phyloP scores from a whole-genome alignment of 768 basidiomycete species.

The Coprinopsis cinerea region DNA sequence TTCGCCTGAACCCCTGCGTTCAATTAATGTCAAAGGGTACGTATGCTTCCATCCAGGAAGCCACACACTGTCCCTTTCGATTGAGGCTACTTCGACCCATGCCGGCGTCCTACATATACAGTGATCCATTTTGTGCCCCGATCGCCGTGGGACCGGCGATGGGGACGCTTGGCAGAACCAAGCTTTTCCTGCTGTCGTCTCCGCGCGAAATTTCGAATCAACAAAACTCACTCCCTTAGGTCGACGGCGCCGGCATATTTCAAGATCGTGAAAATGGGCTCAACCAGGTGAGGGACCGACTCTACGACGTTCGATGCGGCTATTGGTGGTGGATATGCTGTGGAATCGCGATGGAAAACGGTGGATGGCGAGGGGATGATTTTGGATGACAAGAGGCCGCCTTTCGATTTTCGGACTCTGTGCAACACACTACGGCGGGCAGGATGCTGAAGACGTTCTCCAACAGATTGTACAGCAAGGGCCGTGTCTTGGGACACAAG shows the following conservation, averaged over 20 bases:
- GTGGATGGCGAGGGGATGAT: slow-evolving; percentile 38
- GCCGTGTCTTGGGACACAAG: slow-evolving; percentile 97
- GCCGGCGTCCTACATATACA: too few relatives aligned
- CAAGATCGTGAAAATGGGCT: slow-evolving; percentile 65
- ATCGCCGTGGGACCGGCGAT: too few relatives aligned
- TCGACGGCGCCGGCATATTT: slow-evolving; percentile 41
- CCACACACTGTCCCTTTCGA: too few relatives aligned
- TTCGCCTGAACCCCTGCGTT: too few relatives aligned
- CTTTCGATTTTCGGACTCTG: slow-evolving; percentile 7
- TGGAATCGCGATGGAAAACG: slow-evolving; percentile 22
- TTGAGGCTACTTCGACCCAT: too few relatives aligned
- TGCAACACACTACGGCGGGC: slow-evolving; percentile 10
- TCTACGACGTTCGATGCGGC: slow-evolving; percentile 16
- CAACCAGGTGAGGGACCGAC: slow-evolving; percentile 61
- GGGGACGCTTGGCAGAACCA: too few relatives aligned
- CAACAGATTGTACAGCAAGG: slow-evolving; percentile 88
- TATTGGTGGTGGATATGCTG: slow-evolving; percentile 15
- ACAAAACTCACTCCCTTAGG: too few relatives aligned
- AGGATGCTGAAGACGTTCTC: background rate
- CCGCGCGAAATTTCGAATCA: slow-evolving; percentile 9
- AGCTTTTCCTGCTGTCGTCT: slow-evolving; percentile 8
- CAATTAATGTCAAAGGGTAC: too few relatives aligned
- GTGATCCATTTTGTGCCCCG: too few relatives aligned
- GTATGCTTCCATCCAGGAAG: too few relatives aligned
- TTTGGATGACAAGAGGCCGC: slow-evolving; percentile 24